Base-by-base conservation (phyloP, 768 basidiomycete genomes). In the Epithele typhae region DNA sequence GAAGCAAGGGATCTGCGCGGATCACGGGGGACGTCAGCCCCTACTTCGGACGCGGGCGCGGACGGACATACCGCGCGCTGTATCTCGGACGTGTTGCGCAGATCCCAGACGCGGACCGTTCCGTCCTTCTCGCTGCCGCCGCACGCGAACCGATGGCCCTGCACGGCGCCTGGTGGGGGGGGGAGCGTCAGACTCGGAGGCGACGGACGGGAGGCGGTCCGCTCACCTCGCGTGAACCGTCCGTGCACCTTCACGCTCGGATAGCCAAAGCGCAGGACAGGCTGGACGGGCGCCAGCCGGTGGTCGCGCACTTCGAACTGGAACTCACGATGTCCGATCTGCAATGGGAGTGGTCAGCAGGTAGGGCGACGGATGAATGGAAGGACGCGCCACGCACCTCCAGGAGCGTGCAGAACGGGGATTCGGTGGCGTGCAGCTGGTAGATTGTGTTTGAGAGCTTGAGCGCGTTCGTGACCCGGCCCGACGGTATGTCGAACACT, bases 301-400 rank as follows among this genome's bases (percentile, higher is more conserved):
- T 69, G 64, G 50, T 78, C 77, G 18, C 69, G 74, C n/a, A 77
- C 43, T 54, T 79, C 77, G 43, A 74, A 76, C 49, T 78, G 77
- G 23, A 68, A 64, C 52, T 79, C 77, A 18, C 73, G 62, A 54
- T 78, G 74, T 5, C 69, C 68, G 39, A 77, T 65, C 77, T 78
- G 37, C 9, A n/a, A n/a, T n/a, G n/a, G n/a, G n/a, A n/a, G n/a
- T n/a, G n/a, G n/a, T n/a, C n/a, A n/a, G n/a, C n/a, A n/a, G n/a
- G n/a, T n/a, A n/a, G n/a, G n/a, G n/a, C n/a, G n/a, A n/a, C n/a
- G n/a, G n/a, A n/a, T n/a, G n/a, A n/a, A n/a, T n/a, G n/a, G n/a
- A n/a, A n/a, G n/a, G n/a, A n/a, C n/a, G n/a, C n/a, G n/a, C n/a
- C 14, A 14, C 27, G 36, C 52, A 76, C 75, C 68, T 78, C 75